These are phyloP conservation scores for Plasmodium fragile DNA, from an alignment of 169 alveolate species.

Conservation along the genomic window DNA sequence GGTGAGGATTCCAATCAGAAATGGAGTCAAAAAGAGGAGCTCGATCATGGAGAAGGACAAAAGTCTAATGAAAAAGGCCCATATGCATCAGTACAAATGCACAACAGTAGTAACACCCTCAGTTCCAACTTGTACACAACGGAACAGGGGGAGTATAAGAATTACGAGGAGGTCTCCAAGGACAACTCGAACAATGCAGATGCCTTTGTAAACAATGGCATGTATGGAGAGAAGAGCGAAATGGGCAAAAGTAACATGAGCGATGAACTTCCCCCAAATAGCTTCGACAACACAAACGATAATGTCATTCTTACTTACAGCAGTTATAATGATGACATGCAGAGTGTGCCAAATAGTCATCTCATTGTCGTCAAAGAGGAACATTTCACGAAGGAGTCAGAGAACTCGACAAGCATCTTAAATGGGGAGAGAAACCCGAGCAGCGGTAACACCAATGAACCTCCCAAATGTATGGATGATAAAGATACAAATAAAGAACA, in stretches of 20 bases:
- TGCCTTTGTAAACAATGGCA: neutral
- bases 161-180: slow-evolving; percentile 15
- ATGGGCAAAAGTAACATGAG: neutral
- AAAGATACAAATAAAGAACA: neutral
- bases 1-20: neutral
- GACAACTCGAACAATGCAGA: slow-evolving; percentile 2
- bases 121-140: neutral
- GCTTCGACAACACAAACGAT: neutral
- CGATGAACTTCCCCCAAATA: neutral
- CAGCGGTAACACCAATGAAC: neutral
- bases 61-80: neutral
- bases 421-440: neutral
- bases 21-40: neutral
- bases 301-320: neutral
- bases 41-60: slow-evolving; percentile 12
- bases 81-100: neutral
- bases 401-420: neutral
- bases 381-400: neutral
- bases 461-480: neutral
- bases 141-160: slow-evolving; percentile 4
- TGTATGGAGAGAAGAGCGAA: neutral
- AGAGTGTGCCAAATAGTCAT: slow-evolving; percentile 4
- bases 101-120: neutral
- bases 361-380: neutral
- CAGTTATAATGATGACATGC: neutral